Evolutionary conservation across 805 yeast species (phyloP), one percentile per base, ranked within the genome.

Genomic region (Wickerhamiella alocasiicola): DNA sequence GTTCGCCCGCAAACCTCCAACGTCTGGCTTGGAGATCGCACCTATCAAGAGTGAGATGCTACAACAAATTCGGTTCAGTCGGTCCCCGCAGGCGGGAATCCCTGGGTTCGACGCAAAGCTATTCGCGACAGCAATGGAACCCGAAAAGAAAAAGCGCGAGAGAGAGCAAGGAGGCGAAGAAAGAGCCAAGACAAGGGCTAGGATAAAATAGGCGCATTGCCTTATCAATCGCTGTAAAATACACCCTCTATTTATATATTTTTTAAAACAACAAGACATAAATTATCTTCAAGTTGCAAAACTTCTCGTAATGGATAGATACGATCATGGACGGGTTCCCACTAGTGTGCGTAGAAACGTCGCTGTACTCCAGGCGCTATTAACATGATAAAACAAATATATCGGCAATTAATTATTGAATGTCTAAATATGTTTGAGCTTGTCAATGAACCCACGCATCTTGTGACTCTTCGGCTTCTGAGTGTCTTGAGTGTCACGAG

Each of bases 61-160:
- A n/a, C 55, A 70, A 39, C 61, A 80, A 23, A 60, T 82, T 43
- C 64, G 65, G 45, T 75, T 82, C 46, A 81, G 77, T 33, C 74
- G 70, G 49, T 76, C 83, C 2, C 70, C 79, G 0, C 68, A 72
- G 13, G 66, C 73, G 42, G 91, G 91, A 1, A 70, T 82, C 12
- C 83, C 87, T 0, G 93, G 88, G 0, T 80, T 81, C 53, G 81
- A 79, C 49, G 62, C 80, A 7, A 62, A 74, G 3, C 71, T 76
- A 46, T 66, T 82, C 51, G 91, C 81, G 6, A 53, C 54, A 3
- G 17, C 29, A 23, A 25, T 27, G 26, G 26, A 3, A 68, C 76
- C 44, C 11, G 36, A 26, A 6, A 41, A 42, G 13, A 38, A 39
- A 30, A 44, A 44, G 42, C 35, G 34, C 31, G 46, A 44, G 4